Evolutionary conservation across 2,329 filamentous ascomycete species (phyloP).

Genomic region (Microascus cirrosus): DNA sequence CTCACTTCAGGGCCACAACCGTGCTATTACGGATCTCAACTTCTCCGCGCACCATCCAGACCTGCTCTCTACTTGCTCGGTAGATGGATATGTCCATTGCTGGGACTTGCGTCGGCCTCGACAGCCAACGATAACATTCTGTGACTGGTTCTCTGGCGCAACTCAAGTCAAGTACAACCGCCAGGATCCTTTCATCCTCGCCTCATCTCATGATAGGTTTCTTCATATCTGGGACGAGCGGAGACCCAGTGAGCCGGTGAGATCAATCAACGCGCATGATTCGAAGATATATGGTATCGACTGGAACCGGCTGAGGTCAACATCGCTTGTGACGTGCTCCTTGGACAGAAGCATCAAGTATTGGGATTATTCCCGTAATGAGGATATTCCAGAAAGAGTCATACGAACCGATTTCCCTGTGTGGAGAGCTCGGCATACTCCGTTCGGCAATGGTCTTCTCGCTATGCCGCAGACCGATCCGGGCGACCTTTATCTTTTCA

Average conservation of each 20-base stretch:
- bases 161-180: conserved; percentile 95
- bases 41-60: conserved; percentile 91
- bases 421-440: conserved; percentile 84
- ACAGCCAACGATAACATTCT: conserved; percentile 69
- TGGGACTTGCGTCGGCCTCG: conserved; percentile 75
- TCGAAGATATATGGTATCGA: conserved; percentile 95
- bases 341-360: conserved; percentile 88
- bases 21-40: conserved; percentile 93
- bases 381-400: conserved; percentile 59
- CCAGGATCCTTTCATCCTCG: conserved; percentile 74
- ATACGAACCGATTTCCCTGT: conserved; percentile 79
- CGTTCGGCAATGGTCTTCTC: conserved; percentile 74
- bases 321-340: conserved; percentile 74
- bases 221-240: conserved; percentile 86
- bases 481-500: conserved; percentile 75
- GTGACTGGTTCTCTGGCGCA: conserved; percentile 86
- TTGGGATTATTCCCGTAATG: conserved; percentile 63
- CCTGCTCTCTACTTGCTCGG: conserved; percentile 77
- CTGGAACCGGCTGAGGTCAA: conserved; percentile 72
- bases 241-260: conserved; percentile 64
- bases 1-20: conserved; percentile 69
- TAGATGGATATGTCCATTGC: conserved; percentile 86
- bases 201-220: conserved; percentile 81
- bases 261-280: conserved; percentile 75
- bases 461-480: conserved; percentile 90